Conservation (phyloP, 805 yeast species). For the Wickerhamomyces mucosus region DNA sequence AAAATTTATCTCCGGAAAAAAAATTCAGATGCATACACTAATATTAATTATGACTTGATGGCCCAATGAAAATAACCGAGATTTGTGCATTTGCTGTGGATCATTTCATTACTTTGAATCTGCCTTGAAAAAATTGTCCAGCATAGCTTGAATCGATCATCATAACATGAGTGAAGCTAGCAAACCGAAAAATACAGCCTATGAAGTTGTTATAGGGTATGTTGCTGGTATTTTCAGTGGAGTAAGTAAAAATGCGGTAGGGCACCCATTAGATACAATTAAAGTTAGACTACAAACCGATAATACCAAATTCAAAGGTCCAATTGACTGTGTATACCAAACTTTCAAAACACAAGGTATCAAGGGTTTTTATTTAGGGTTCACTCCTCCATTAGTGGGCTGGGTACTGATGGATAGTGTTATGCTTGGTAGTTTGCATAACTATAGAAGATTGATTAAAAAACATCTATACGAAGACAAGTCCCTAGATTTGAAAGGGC, state of each 20-base stretch:
- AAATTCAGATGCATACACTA: too few relatives aligned
- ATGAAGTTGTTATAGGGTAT: conserved; percentile 46
- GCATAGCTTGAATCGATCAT: too few relatives aligned
- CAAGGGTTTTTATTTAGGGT: conserved; percentile 77
- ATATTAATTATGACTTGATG: too few relatives aligned
- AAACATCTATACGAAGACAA: conserved; percentile 53
- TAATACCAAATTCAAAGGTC: conserved; percentile 67
- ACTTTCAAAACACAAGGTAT: conserved; percentile 71
- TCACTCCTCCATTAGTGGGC: conserved; percentile 87
- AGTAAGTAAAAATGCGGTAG: conserved; percentile 77
- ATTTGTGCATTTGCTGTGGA: too few relatives aligned
- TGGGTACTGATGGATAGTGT: conserved; percentile 93
- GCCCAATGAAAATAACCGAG: too few relatives aligned
- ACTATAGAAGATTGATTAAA: conserved; percentile 60
- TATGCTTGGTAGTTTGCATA: conserved; percentile 79
- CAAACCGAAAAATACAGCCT: background rate
- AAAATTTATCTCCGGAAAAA: too few relatives aligned
- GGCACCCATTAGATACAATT: conserved; percentile 89
- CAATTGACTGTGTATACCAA: conserved; percentile 68
- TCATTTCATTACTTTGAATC: too few relatives aligned
- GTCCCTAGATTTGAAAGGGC: conserved; percentile 63
- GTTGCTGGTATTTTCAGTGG: conserved; percentile 88
- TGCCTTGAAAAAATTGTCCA: too few relatives aligned
- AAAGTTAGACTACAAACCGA: conserved; percentile 79
- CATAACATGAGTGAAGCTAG: too few relatives aligned